Conservation (phyloP, 495 filamentous ascomycete genomes). For the Trichoderma orchidacearum region DNA sequence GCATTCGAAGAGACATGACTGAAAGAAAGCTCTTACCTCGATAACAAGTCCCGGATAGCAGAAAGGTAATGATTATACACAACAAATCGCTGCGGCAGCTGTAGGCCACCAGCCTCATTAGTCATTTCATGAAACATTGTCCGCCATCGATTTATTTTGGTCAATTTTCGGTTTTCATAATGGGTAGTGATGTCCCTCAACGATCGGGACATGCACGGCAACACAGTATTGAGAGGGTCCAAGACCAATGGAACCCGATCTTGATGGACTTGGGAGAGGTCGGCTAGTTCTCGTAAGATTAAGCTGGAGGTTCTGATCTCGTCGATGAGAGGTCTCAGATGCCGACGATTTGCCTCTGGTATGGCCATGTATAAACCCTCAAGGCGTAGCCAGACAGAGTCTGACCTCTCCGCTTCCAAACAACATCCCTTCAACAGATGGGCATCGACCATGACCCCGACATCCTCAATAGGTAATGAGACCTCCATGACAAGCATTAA, state of each 20-base stretch:
- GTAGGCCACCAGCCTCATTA: slow-evolving; percentile 30
- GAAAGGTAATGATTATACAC: slow-evolving; percentile 39
- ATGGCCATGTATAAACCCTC: slow-evolving; percentile 26
- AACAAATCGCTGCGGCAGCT: slow-evolving; percentile 34
- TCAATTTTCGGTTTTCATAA: slow-evolving; percentile 32
- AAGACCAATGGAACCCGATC: slow-evolving; percentile 30
- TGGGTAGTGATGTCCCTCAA: slow-evolving; percentile 35
- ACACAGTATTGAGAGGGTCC: slow-evolving; percentile 36
- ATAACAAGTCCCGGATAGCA: slow-evolving; percentile 32
- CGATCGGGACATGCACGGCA: slow-evolving; percentile 34
- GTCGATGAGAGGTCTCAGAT: slow-evolving; percentile 26
- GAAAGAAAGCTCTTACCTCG: slow-evolving; percentile 21
- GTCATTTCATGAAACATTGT: slow-evolving; percentile 40
- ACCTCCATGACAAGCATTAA: slow-evolving; percentile 4
- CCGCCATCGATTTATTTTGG: slow-evolving; percentile 33
- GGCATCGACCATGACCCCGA: slow-evolving; percentile 5
- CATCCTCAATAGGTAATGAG: slow-evolving; percentile 6
- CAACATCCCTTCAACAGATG: slow-evolving; percentile 31
- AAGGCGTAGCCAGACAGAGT: slow-evolving; percentile 22
- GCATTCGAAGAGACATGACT: background rate
- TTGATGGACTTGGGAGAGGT: slow-evolving; percentile 34
- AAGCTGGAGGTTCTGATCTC: slow-evolving; percentile 26
- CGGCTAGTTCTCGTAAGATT: slow-evolving; percentile 35
- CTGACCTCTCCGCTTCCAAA: slow-evolving; percentile 29
- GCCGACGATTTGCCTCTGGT: slow-evolving; percentile 23